Evolutionary conservation across 164 flowering plant species (phyloP), one percentile per base, ranked within the genome.

Genomic region (Malania oleifera): DNA sequence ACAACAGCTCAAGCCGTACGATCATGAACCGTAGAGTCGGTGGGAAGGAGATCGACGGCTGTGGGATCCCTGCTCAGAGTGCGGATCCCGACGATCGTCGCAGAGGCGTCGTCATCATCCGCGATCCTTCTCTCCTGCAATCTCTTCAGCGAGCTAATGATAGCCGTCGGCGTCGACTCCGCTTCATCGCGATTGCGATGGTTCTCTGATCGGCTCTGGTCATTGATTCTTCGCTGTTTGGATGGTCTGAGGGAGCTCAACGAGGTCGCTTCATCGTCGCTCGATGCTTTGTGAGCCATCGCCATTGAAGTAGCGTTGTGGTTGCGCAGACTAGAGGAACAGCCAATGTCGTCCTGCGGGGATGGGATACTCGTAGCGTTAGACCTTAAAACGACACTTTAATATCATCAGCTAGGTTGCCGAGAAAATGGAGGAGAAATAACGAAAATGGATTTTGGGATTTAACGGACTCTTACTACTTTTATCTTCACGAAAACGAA

Each of bases 301-400:
- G 35, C 35, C 35, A 31, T 31, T 31, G 35, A 31, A 4, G 35
- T 31, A 4, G 35, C 9, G 35, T 4, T 31, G 35, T 31, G 4
- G 35, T 31, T 31, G 35, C 4, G 35, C 7, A 50, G 37, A 8
- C 52, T 34, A 47, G 70, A 48, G 9, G 45, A 60, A 24, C 56
- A 60, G 0, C 54, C 63, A 2, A 57, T 62, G 5, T 66, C 70
- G 10, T 71, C 70, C 67, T 63, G 68, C 61, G 52, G 35, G 39
- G 2, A 31, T 6, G 9, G 9, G 35, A 31, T 4, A 31, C 35
- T 31, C 35, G 35, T 9, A 31, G 6, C 35, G 35, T 31, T 31
- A 31, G 35, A 31, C 9, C 35, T 31, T 31, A 4, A 4, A 31
- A 31, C 9, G 4, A 31, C 35, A 9, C 35, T 31, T 31, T 31